Evolutionary conservation across 768 basidiomycete genomes (phyloP).

Genomic region (Phaeotremella fagi): DNA sequence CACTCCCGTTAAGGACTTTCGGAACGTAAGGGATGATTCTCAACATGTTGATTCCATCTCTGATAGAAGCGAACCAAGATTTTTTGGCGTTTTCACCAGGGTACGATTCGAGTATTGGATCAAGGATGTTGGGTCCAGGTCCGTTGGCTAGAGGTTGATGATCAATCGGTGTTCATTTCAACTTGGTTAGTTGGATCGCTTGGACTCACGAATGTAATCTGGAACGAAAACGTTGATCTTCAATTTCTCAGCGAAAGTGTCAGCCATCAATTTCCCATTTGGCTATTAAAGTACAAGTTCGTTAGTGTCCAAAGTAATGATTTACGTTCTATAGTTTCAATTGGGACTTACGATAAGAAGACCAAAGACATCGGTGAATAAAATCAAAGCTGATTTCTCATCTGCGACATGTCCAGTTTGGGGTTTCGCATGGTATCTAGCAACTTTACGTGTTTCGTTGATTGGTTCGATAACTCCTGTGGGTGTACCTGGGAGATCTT

Average conservation of each 20-base stretch:
- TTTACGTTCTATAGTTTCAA: background rate
- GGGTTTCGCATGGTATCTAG: constrained; percentile 28
- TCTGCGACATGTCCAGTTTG: constrained; percentile 9
- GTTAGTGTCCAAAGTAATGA: background rate
- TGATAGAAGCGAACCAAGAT: constrained; percentile 21
- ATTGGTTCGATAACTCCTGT: background rate
- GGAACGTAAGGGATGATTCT: constrained; percentile 6
- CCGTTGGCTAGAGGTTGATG: constrained; percentile 17
- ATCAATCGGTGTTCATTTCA: too few relatives aligned
- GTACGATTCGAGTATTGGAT: constrained; percentile 12
- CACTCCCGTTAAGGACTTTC: background rate
- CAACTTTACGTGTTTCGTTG: constrained; percentile 7
- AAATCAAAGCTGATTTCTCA: constrained; percentile 1
- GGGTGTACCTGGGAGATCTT: background rate
- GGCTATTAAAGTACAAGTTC: constrained; percentile 30
- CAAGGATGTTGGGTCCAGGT: constrained; percentile 9
- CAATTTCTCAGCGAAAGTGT: constrained; percentile 26
- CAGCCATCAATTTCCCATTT: constrained; percentile 34
- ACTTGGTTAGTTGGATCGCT: too few relatives aligned
- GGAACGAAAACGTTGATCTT: constrained; percentile 30
- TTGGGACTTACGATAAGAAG: background rate
- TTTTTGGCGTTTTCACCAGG: constrained; percentile 15
- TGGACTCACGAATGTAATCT: constrained; percentile 34
- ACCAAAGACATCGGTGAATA: background rate
- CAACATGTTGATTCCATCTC: background rate